phyloP scores from a whole-genome alignment of 1,284 basidiomycete species.

The Puccinia hordei region DNA sequence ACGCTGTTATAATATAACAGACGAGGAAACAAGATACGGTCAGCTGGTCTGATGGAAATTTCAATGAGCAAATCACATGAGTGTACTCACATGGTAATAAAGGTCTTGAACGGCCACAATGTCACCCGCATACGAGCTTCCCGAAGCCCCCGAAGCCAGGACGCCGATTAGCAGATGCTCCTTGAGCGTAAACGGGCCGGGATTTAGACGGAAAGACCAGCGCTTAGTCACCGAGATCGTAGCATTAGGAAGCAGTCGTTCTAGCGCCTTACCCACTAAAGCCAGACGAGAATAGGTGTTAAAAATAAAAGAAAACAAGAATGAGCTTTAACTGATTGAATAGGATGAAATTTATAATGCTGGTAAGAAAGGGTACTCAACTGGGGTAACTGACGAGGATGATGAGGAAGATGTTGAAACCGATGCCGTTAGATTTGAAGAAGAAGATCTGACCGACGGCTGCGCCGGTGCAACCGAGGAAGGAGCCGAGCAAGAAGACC shows the following conservation, averaged over 20 bases:
- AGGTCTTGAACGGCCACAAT: slow-evolving; percentile 54
- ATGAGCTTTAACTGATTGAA: too few species aligned
- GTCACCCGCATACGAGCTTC: slow-evolving; percentile 61
- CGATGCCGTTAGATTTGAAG: slow-evolving; percentile 35
- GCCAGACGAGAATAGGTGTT: slow-evolving; percentile 61
- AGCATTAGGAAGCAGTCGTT: slow-evolving; percentile 59
- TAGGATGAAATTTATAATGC: background rate
- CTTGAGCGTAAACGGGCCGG: slow-evolving; percentile 63
- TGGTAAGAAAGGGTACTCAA: slow-evolving; percentile 23
- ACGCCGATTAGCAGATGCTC: slow-evolving; percentile 61
- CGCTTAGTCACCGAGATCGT: slow-evolving; percentile 55
- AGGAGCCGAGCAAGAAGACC: slow-evolving; percentile 63
- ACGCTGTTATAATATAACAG: slow-evolving; percentile 55
- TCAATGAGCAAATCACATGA: background rate
- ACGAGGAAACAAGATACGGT: slow-evolving; percentile 59
- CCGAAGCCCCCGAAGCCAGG: slow-evolving; percentile 62
- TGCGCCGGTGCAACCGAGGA: slow-evolving; percentile 65
- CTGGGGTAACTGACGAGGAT: slow-evolving; percentile 25
- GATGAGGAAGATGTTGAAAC: slow-evolving; percentile 30
- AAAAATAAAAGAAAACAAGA: slow-evolving; percentile 1
- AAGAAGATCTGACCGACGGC: slow-evolving; percentile 60
- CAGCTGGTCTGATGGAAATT: slow-evolving; percentile 59
- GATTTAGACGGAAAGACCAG: slow-evolving; percentile 61
- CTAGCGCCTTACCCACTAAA: slow-evolving; percentile 60
- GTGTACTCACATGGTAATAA: slow-evolving; percentile 29